Percentiles rank a stretch among this genome's conserved stretches.
These are phyloP conservation scores for Colletotrichum sansevieriae DNA, from an alignment of 2,329 filamentous ascomycete genomes.

Conservation along the genomic window DNA sequence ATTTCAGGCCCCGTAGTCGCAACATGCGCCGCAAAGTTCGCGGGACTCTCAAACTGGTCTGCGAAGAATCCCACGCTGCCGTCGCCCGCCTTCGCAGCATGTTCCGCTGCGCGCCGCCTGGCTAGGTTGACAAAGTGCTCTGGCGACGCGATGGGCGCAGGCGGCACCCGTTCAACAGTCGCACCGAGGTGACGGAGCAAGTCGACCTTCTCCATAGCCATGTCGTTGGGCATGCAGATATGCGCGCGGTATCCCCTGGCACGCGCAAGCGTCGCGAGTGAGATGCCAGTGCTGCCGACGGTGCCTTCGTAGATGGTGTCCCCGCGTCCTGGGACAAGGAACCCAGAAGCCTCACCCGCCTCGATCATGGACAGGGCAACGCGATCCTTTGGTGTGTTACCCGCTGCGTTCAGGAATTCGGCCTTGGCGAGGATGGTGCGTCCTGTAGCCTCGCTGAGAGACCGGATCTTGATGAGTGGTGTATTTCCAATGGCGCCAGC, in stretches of 20 bases:
- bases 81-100: constrained; percentile 70
- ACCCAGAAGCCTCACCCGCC: constrained; percentile 81
- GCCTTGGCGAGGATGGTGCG: constrained; percentile 93
- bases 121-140: constrained; percentile 96
- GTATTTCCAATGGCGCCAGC: constrained; percentile 95
- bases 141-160: constrained; percentile 93
- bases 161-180: constrained; percentile 89
- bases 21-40: constrained; percentile 90
- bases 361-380: constrained; percentile 93
- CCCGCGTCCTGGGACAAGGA: constrained; percentile 82
- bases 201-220: constrained; percentile 88
- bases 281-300: constrained; percentile 96
- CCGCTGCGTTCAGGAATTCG: constrained; percentile 96
- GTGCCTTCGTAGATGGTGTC: constrained; percentile 99
- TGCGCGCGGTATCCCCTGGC: constrained; percentile 92
- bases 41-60: constrained; percentile 93
- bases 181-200: constrained; percentile 91
- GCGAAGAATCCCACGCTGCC: constrained; percentile 89
- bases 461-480: constrained; percentile 86
- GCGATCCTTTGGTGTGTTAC: constrained; percentile 93
- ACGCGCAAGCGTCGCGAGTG: constrained; percentile 87
- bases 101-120: constrained; percentile 79
- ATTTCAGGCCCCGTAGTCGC: constrained; percentile 91
- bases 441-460: constrained; percentile 87
- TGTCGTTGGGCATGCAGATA: constrained; percentile 97